phyloP scores from a whole-genome alignment of 2,329 filamentous ascomycete genomes.

The Colletotrichum lindemuthianum region DNA sequence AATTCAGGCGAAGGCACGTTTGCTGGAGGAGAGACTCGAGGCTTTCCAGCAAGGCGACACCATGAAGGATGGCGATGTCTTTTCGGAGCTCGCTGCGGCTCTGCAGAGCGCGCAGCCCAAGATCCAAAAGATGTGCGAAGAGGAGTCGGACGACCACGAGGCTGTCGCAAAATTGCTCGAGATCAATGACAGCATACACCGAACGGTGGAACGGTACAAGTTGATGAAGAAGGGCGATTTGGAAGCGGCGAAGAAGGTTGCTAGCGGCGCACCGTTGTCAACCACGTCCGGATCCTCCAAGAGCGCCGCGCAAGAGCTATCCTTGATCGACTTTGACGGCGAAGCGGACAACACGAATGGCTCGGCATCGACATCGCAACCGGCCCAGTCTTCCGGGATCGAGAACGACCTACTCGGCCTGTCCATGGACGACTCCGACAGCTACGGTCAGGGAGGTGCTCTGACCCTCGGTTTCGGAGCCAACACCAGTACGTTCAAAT shows the following conservation, averaged over 20 bases:
- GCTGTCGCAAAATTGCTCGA: slow-evolving; percentile 94
- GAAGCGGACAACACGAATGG: slow-evolving; percentile 63
- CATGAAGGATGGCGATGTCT: slow-evolving; percentile 75
- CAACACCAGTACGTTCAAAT: slow-evolving; percentile 67
- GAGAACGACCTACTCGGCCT: slow-evolving; percentile 93
- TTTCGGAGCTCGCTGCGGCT: slow-evolving; percentile 86
- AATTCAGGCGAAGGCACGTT: slow-evolving; percentile 92
- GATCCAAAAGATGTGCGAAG: slow-evolving; percentile 99
- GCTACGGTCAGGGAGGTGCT: slow-evolving; percentile 78
- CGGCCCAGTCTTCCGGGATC: slow-evolving; percentile 70
- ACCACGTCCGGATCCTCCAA: slow-evolving; percentile 53
- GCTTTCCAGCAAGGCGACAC: slow-evolving; percentile 83
- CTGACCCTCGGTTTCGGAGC: slow-evolving; percentile 84
- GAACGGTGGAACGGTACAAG: slow-evolving; percentile 95
- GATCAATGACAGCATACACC: slow-evolving; percentile 98
- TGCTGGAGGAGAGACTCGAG: slow-evolving; percentile 93
- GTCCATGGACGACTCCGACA: slow-evolving; percentile 75
- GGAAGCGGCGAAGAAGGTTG: slow-evolving; percentile 83
- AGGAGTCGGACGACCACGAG: slow-evolving; percentile 96
- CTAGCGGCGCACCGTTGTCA: slow-evolving; percentile 73
- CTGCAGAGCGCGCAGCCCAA: slow-evolving; percentile 96
- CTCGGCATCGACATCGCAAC: slow-evolving; percentile 45
- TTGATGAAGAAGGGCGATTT: slow-evolving; percentile 95
- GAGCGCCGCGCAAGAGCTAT: slow-evolving; percentile 78
- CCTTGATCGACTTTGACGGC: slow-evolving; percentile 89